Evolutionary conservation across 352 stramenopile species (phyloP).

Genomic region (Phytophthora melonis): DNA sequence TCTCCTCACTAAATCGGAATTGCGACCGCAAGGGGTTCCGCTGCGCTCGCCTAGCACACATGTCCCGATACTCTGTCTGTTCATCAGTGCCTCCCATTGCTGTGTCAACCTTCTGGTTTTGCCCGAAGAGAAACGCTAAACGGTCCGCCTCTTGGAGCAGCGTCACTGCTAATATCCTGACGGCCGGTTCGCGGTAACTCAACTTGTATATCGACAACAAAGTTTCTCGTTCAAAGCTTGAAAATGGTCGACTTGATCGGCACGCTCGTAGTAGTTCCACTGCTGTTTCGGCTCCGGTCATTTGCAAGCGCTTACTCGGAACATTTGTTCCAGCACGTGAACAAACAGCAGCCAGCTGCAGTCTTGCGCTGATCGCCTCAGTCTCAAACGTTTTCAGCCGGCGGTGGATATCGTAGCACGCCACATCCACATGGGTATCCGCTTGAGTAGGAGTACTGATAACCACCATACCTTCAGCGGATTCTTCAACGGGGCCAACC

Average conservation of each 20-base stretch:
- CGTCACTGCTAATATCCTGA: conserved; percentile 46
- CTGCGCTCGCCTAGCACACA: conserved; percentile 21
- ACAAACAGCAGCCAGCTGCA: conserved; percentile 57
- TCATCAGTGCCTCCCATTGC: conserved; percentile 19
- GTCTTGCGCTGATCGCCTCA: conserved; percentile 43
- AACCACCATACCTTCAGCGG: conserved; percentile 29
- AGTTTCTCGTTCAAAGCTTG: conserved; percentile 26
- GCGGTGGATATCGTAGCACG: conserved; percentile 44
- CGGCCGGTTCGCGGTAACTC: conserved; percentile 49
- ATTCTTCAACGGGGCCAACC: conserved; percentile 34
- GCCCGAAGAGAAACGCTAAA: conserved; percentile 35
- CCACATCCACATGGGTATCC: conserved; percentile 22
- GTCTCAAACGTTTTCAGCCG: conserved; percentile 46
- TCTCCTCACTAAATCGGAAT: conserved; percentile 33
- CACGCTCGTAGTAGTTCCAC: conserved; percentile 54
- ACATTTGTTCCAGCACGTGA: conserved; percentile 34
- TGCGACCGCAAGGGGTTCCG: conserved; percentile 36
- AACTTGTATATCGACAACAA: conserved; percentile 41
- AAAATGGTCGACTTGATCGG: conserved; percentile 44
- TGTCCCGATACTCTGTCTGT: conserved; percentile 26
- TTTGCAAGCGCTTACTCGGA: conserved; percentile 41
- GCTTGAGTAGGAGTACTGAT: conserved; percentile 22
- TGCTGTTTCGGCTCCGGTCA: conserved; percentile 61
- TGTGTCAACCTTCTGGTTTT: not conserved
- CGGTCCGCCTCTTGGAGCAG: conserved; percentile 37